These are phyloP conservation scores for Lipomyces chichibuensis DNA, from an alignment of 805 yeast species.

Conservation along the genomic window DNA sequence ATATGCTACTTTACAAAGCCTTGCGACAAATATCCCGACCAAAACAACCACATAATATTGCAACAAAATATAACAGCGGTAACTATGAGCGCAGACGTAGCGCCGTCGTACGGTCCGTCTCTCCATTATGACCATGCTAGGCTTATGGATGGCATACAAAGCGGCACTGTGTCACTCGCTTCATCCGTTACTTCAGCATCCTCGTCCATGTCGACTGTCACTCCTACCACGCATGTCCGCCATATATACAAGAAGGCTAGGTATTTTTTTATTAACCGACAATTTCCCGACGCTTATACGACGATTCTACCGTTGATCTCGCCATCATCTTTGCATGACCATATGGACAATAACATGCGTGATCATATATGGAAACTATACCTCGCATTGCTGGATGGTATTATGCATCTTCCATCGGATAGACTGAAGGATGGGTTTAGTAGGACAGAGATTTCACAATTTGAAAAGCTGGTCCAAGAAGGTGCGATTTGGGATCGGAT, in stretches of 20 bases:
- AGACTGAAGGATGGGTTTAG: constrained; percentile 11
- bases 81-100: neutral
- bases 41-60: neutral
- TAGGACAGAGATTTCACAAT: constrained; percentile 8
- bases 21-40: neutral
- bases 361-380: constrained; percentile 25
- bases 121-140: neutral
- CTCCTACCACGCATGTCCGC: constrained; percentile 12
- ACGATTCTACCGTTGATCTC: constrained; percentile 16
- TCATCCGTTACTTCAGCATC: constrained; percentile 7
- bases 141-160: neutral
- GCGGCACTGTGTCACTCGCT: neutral
- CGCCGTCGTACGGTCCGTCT: neutral
- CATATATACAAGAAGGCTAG: constrained; percentile 13
- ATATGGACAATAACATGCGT: neutral
- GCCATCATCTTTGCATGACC: constrained; percentile 10
- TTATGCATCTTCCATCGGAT: constrained; percentile 9
- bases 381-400: constrained; percentile 26
- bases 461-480: constrained; percentile 4
- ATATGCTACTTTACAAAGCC: no score
- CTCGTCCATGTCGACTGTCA: constrained; percentile 14
- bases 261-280: constrained; percentile 21
- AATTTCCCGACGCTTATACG: constrained; percentile 25
- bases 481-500: constrained; percentile 18
- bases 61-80: neutral